These are phyloP conservation scores for Lichtheimia hyalospora DNA, from an alignment of 371 early-diverging fungal genomes.

Conservation along the genomic window DNA sequence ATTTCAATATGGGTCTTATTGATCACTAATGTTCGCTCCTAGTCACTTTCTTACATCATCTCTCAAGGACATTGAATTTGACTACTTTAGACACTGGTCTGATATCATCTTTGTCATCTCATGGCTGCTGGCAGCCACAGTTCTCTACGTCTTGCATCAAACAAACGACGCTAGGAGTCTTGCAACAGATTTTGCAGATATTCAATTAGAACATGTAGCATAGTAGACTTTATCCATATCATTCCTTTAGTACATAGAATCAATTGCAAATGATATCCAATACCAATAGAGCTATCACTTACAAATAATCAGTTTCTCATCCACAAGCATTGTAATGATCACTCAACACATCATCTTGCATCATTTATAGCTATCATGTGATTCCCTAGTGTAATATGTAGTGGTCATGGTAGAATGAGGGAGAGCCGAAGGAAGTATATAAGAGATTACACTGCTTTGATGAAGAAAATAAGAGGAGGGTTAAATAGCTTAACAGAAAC, in stretches of 20 bases:
- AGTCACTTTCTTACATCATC: constrained; percentile 80
- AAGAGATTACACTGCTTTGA: no score
- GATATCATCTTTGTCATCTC: constrained; percentile 89
- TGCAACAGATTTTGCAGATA: constrained; percentile 38
- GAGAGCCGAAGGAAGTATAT: no score
- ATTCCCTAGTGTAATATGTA: no score
- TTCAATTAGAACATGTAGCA: constrained; percentile 20
- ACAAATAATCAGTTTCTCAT: no score
- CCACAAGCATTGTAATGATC: no score
- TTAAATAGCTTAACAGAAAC: no score
- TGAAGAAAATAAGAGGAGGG: no score
- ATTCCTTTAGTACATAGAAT: neutral
- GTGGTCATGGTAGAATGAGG: no score
- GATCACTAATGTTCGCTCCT: neutral
- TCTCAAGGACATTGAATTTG: constrained; percentile 76
- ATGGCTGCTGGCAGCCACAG: constrained; percentile 61
- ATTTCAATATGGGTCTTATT: neutral
- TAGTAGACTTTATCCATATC: neutral
- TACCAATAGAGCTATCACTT: no score
- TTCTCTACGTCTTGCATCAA: constrained; percentile 71
- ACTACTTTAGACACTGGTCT: constrained; percentile 92
- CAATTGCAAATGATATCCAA: no score
- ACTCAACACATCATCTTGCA: no score
- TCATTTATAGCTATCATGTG: no score
- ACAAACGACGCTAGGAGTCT: constrained; percentile 50